Base-by-base conservation (phyloP, 495 filamentous ascomycete species). In the Aspergillus heteromorphus region DNA sequence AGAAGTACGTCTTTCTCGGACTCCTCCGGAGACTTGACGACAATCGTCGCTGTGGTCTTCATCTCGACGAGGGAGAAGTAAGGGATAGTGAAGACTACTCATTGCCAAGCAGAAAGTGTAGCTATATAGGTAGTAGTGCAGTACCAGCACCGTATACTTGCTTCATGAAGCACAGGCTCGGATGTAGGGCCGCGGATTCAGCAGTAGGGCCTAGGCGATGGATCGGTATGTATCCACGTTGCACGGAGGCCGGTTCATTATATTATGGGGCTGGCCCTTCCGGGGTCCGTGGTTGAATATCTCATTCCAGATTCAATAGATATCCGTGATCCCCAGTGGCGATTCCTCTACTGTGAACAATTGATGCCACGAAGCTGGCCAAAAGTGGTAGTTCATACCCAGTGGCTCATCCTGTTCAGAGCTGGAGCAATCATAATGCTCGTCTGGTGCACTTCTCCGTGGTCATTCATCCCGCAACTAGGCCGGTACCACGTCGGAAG, bases 1-100 rank as follows among this genome's bases (percentile, higher is more conserved):
- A 57, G 52, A n/a, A 61, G 58, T 48, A 54, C 36, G 25, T 59
- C 58, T 41, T 61, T 64, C 45, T 64, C 61, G 36, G 48, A 48
- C 38, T 58, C 61, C 30, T 51, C n/a, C 27, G 49, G 58, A 49
- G 55, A 56, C 55, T 51, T 56, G 42, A 36, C 31, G 25, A 36
- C 31, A 19, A 47, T 54, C 17, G 51, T 19, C 13, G 21, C 14
- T 5, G 43, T 27, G 21, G 43, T 13, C 43, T 47, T 47, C 43
- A 47, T 47, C 6, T 13, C 21, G 16, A 13, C 9, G 11, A n/a
- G 34, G 34, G 11, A 13, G 34, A 5, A 38, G n/a, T 14, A 38
- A 11, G 31, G 34, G 8, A n/a, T 38, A 38, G 4, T 38, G 34
- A 5, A 13, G 10, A 38, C 34, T 10, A 9, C 5, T 4, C 34